These are phyloP conservation scores for Colletotrichum lupini DNA, from an alignment of 2,329 filamentous ascomycete genomes.

Conservation along the genomic window DNA sequence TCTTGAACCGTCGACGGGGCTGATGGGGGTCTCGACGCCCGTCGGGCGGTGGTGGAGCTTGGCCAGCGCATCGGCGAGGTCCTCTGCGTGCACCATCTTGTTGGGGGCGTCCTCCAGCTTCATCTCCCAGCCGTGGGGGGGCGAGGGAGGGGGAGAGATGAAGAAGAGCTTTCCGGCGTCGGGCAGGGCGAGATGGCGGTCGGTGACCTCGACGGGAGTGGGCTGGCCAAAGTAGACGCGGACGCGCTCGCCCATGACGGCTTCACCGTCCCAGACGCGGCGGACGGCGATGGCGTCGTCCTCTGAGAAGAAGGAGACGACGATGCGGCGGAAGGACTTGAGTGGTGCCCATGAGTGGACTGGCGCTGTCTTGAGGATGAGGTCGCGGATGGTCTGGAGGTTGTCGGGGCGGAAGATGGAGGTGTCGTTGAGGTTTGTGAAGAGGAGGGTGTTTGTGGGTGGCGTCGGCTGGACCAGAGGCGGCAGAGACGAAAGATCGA, in stretches of 20 bases:
- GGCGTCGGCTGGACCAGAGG: constrained; percentile 77
- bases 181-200: constrained; percentile 72
- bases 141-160: constrained; percentile 76
- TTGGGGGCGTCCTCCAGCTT: constrained; percentile 76
- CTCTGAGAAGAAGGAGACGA: constrained; percentile 80
- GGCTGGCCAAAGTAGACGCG: constrained; percentile 76
- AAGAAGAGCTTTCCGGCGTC: constrained; percentile 79
- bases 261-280: constrained; percentile 78
- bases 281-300: constrained; percentile 78
- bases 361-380: constrained; percentile 75
- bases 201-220: constrained; percentile 64
- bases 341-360: constrained; percentile 84
- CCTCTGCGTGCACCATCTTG: constrained; percentile 76
- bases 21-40: constrained; percentile 48
- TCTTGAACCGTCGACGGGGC: constrained; percentile 53
- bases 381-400: constrained; percentile 77
- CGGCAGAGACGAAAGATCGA: constrained; percentile 80
- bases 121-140: constrained; percentile 77
- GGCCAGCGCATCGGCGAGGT: constrained; percentile 73
- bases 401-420: constrained; percentile 81
- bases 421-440: constrained; percentile 80
- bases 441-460: constrained; percentile 85
- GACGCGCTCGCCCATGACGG: constrained; percentile 75
- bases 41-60: constrained; percentile 64
- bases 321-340: constrained; percentile 84